Percentiles rank a stretch among this genome's conserved stretches.
These are phyloP conservation scores for Xerocomellus intermedius DNA, from an alignment of 768 basidiomycete species.

Conservation along the genomic window DNA sequence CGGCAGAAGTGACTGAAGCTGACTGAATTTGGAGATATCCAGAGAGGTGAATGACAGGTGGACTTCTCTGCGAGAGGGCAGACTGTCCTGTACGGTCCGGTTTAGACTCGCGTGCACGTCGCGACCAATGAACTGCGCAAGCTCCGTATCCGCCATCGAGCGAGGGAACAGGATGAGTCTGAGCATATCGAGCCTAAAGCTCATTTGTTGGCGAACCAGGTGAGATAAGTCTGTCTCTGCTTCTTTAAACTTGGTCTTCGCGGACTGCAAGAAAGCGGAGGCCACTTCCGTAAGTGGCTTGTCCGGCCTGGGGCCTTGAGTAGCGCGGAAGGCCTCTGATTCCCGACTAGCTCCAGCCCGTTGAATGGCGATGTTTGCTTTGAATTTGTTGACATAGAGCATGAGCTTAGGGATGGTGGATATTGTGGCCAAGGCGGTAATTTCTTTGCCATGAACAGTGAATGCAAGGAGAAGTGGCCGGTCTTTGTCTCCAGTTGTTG, in stretches of 20 bases:
- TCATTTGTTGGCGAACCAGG: slow-evolving; percentile 70
- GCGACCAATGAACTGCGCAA: slow-evolving; percentile 70
- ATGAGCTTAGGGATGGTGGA: slow-evolving; percentile 77
- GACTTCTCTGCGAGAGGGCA: slow-evolving; percentile 60
- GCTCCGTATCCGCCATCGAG: slow-evolving; percentile 72
- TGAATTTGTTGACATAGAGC: slow-evolving; percentile 72
- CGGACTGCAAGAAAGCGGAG: slow-evolving; percentile 76
- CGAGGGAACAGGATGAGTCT: slow-evolving; percentile 77
- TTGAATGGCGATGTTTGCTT: slow-evolving; percentile 68
- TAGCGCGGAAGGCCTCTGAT: slow-evolving; percentile 74
- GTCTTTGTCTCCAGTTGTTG: slow-evolving; percentile 40
- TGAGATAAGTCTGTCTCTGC: slow-evolving; percentile 58
- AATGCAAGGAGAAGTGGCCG: slow-evolving; percentile 71
- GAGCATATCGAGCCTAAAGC: slow-evolving; percentile 60
- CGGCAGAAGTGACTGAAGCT: slow-evolving; percentile 49
- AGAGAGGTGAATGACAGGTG: slow-evolving; percentile 74
- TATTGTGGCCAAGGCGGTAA: slow-evolving; percentile 66
- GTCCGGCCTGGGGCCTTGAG: slow-evolving; percentile 68
- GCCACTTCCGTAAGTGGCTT: slow-evolving; percentile 86
- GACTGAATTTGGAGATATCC: slow-evolving; percentile 71
- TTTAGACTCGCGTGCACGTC: slow-evolving; percentile 71
- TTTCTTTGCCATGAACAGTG: slow-evolving; percentile 65
- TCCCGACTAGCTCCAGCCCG: slow-evolving; percentile 74
- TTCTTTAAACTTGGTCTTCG: slow-evolving; percentile 69
- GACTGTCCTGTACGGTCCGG: slow-evolving; percentile 52